Conservation (phyloP, 1,284 basidiomycete species). For the Pisolithus thermaeus region DNA sequence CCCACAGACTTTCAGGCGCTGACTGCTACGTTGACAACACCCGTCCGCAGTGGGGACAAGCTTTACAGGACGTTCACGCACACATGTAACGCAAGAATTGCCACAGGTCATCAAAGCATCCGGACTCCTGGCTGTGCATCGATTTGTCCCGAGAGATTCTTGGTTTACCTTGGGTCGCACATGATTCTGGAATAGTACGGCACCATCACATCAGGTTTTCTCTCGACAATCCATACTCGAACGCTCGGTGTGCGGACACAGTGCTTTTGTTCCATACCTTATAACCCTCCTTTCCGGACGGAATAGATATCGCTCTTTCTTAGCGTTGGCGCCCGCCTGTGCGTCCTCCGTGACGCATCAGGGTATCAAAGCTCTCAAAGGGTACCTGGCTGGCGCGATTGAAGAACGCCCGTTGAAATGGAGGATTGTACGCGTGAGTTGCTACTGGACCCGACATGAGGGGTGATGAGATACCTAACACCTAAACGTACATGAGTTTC, state of each 20-base stretch:
- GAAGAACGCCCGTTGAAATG: constrained; percentile 40
- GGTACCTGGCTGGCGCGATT: constrained; percentile 78
- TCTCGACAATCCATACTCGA: constrained; percentile 29
- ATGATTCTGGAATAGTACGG: background rate
- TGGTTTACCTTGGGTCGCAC: too few relatives aligned
- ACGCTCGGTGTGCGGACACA: constrained; percentile 56
- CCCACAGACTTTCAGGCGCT: constrained; percentile 25
- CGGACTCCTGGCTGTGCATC: constrained; percentile 58
- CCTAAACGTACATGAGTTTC: too few relatives aligned
- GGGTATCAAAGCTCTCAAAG: constrained; percentile 89
- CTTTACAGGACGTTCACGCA: constrained; percentile 91
- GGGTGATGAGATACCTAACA: constrained; percentile 32
- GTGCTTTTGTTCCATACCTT: constrained; percentile 89
- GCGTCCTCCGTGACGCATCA: constrained; percentile 87
- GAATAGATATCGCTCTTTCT: constrained; percentile 80
- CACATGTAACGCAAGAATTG: constrained; percentile 66
- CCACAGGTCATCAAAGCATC: constrained; percentile 70
- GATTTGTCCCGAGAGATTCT: too few relatives aligned
- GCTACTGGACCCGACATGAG: too few relatives aligned
- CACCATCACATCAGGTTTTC: constrained; percentile 45
- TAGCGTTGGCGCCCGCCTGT: constrained; percentile 52
- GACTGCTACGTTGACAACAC: constrained; percentile 78
- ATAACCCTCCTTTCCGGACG: constrained; percentile 45
- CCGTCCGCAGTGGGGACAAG: constrained; percentile 65
- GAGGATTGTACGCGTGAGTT: too few relatives aligned